Evolutionary conservation across 192 early-diverging fungal species (phyloP), one percentile per base, ranked within the genome.

Genomic region (Rhizophlyctis rosea): DNA sequence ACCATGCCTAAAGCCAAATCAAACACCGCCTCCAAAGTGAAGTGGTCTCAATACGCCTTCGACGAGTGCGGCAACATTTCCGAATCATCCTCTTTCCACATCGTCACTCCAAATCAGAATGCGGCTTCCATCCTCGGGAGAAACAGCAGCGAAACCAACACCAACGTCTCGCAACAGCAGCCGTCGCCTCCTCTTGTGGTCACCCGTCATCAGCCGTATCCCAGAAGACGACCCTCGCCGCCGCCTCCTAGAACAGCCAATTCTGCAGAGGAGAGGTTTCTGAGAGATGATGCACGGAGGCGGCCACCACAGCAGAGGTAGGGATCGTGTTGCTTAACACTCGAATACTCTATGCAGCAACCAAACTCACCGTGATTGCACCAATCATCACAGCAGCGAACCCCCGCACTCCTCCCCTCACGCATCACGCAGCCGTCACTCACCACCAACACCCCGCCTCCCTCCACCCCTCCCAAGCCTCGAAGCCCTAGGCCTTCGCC

Each of bases 61-160:
- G 39, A 44, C 39, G 39, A 44, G 39, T 44, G 39, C 39, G 39
- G 39, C 7, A 44, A 44, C 39, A 44, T 44, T 18, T 44, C 39
- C 9, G 39, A 44, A 44, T 44, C 39, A 7, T 44, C 39, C 39
- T 44, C 39, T 18, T 44, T 44, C 39, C 39, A 44, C 39, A 44
- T 18, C 18, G 39, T 18, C 18, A 13, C 39, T 13, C 39, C 39
- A 44, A 44, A 44, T 13, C 39, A 7, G 18, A 7, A 7, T 44
- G 7, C 39, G 7, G 9, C 39, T 18, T 18, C 7, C 7, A 7
- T 44, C 39, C 39, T n/a, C n/a, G n/a, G n/a, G n/a, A 44, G 18
- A 7, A 44, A 44, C 39, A 44, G 18, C 39, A 44, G 18, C 39
- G 18, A 44, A 7, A 44, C 7, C 39, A 44, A 44, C 39, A 44